These are phyloP conservation scores for Aspergillus fijiensis DNA, from an alignment of 2,329 filamentous ascomycete species.

Conservation along the genomic window DNA sequence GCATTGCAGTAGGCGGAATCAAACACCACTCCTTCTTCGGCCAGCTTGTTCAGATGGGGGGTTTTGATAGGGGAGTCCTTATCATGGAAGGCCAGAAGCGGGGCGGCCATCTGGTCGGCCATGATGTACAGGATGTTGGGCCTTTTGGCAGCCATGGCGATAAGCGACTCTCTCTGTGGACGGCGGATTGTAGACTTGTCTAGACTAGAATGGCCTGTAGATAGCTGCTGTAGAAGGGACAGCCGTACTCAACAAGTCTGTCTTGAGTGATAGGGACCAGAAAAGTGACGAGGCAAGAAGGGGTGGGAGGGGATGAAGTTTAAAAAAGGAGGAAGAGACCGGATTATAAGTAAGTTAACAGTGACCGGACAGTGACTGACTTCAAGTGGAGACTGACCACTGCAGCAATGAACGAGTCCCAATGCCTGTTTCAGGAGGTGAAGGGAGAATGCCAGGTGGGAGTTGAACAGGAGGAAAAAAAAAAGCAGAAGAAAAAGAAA, in stretches of 20 bases:
- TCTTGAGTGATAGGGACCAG: neutral
- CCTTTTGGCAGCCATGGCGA: slow-evolving; percentile 46
- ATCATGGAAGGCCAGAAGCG: slow-evolving; percentile 89
- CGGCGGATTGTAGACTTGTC: neutral
- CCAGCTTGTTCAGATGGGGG: slow-evolving; percentile 81
- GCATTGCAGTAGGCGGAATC: slow-evolving; percentile 94
- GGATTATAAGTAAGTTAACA: neutral
- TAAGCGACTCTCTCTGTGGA: neutral
- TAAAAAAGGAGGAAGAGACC: neutral
- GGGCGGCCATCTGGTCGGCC: slow-evolving; percentile 92
- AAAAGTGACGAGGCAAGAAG: neutral
- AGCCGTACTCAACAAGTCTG: neutral
- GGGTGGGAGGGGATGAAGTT: neutral
- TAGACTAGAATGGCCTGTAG: neutral
- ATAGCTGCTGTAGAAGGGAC: neutral
- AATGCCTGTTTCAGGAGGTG: neutral
- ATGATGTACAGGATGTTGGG: slow-evolving; percentile 92
- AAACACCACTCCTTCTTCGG: slow-evolving; percentile 80
- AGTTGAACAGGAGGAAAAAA: neutral
- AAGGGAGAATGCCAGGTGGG: neutral
- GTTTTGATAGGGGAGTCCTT: slow-evolving; percentile 85
- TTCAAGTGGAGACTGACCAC: neutral
- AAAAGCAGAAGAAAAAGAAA: neutral
- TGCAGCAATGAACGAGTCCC: neutral
- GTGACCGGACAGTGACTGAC: neutral